A percentile compares a stretch with the other conserved stretches of the same genome.
These are phyloP conservation scores for Cercospora sp. DNA, from an alignment of 2,329 filamentous ascomycete genomes.

Conservation along the genomic window DNA sequence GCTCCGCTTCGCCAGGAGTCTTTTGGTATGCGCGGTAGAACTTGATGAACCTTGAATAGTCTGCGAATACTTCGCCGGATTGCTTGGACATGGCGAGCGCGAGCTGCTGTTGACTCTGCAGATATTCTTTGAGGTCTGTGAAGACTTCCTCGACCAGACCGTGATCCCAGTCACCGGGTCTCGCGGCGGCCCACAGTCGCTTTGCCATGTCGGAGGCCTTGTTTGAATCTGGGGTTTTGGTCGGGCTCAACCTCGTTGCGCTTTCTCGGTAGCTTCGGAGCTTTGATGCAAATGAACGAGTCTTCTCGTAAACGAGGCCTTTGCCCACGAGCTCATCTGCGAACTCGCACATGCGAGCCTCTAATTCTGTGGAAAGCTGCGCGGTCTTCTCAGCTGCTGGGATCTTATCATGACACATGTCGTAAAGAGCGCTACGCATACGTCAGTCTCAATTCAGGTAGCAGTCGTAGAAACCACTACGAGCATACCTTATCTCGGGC, in stretches of 20 bases:
- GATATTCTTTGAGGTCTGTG: not conserved
- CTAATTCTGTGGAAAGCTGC: not conserved
- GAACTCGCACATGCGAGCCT: slow-evolving; percentile 2
- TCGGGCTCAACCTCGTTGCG: not conserved
- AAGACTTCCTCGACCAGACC: not conserved
- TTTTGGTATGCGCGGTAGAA: not conserved
- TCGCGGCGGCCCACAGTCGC: not conserved
- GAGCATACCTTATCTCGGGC: slow-evolving; percentile 1
- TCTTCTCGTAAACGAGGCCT: not conserved
- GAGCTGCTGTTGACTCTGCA: not conserved
- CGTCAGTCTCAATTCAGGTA: not conserved
- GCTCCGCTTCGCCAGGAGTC: not conserved
- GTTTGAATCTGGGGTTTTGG: not conserved
- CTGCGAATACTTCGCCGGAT: not conserved
- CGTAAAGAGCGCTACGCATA: not conserved
- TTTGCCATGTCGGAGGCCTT: not conserved
- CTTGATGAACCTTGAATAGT: not conserved
- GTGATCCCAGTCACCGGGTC: slow-evolving; percentile 2
- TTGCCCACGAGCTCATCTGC: not conserved
- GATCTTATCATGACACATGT: not conserved
- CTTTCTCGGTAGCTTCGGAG: not conserved
- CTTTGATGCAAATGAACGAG: not conserved
- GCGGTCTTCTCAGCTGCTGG: not conserved
- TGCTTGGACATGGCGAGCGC: not conserved
- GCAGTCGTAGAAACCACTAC: not conserved